phyloP scores from a whole-genome alignment of 495 filamentous ascomycete species.

The Terfezia boudieri region DNA sequence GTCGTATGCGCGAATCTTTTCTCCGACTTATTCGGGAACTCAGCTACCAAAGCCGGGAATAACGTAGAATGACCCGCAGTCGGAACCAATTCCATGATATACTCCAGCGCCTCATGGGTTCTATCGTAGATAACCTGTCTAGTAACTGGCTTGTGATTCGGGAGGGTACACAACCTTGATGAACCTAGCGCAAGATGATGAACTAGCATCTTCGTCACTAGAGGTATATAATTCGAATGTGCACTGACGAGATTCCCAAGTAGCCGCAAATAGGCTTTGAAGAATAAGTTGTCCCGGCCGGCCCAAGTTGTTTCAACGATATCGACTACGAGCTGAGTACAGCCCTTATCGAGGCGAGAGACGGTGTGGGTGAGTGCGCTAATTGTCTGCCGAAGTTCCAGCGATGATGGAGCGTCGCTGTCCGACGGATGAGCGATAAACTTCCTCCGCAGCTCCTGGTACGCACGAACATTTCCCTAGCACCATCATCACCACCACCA shows the following conservation, averaged over 20 bases:
- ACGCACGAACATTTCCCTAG: slow-evolving; percentile 13
- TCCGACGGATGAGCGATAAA: slow-evolving; percentile 10
- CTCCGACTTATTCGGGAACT: slow-evolving; percentile 56
- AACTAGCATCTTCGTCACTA: slow-evolving; percentile 57
- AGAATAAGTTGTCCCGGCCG: slow-evolving; percentile 57
- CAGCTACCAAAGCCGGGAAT: slow-evolving; percentile 35
- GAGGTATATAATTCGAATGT: slow-evolving; percentile 37
- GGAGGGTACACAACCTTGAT: slow-evolving; percentile 28
- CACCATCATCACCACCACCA: background rate
- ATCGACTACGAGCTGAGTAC: slow-evolving; percentile 48
- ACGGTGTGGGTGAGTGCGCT: slow-evolving; percentile 48
- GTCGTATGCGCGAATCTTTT: slow-evolving; percentile 45
- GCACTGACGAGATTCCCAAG: slow-evolving; percentile 60
- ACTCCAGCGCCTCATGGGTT: slow-evolving; percentile 50
- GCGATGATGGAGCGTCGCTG: slow-evolving; percentile 8
- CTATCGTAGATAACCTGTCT: slow-evolving; percentile 39
- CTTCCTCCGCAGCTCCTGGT: slow-evolving; percentile 13
- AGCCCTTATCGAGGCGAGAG: slow-evolving; percentile 45
- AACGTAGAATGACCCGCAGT: slow-evolving; percentile 46
- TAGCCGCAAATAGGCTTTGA: slow-evolving; percentile 57
- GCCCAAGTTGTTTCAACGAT: slow-evolving; percentile 64
- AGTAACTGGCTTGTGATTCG: slow-evolving; percentile 35
- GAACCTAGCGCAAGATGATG: slow-evolving; percentile 35
- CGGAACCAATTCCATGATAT: slow-evolving; percentile 55
- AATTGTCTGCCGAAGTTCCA: slow-evolving; percentile 17